Evolutionary conservation across 441 rosid species (phyloP).

Genomic region (Arabidopsis lyrata): DNA sequence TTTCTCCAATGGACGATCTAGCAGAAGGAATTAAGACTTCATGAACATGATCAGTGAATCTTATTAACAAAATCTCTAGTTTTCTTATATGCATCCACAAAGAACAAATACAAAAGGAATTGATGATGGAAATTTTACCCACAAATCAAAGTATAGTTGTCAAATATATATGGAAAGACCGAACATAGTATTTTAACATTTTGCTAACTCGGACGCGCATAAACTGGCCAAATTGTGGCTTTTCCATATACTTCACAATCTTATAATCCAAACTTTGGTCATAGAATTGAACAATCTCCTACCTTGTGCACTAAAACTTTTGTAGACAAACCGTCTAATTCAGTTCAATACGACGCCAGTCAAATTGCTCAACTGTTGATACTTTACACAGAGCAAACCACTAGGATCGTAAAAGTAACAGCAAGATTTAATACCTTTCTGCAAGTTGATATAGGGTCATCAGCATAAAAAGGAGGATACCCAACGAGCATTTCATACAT

Average conservation of each 20-base stretch:
- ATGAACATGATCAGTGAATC: conserved; percentile 29
- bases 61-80: conserved; percentile 5
- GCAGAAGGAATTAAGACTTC: conserved; percentile 33
- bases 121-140: neutral
- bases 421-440: conserved; percentile 67
- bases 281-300: neutral
- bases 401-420: conserved; percentile 24
- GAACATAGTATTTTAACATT: conserved; percentile 13
- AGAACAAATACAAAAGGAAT: neutral
- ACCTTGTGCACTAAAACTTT: neutral
- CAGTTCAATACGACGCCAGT: conserved; percentile 16
- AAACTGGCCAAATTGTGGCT: conserved; percentile 8
- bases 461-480: conserved; percentile 96
- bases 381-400: conserved; percentile 4
- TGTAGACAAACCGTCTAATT: neutral
- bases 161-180: conserved; percentile 2
- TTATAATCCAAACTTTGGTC: neutral
- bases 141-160: conserved; percentile 8
- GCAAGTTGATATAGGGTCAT: conserved; percentile 91
- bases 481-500: conserved; percentile 99
- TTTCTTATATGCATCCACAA: neutral
- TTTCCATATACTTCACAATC: neutral
- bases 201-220: neutral
- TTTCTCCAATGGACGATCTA: conserved; percentile 97
- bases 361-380: conserved; percentile 17